Conservation (phyloP, 306 rosid genomes). For the Senna tora region DNA sequence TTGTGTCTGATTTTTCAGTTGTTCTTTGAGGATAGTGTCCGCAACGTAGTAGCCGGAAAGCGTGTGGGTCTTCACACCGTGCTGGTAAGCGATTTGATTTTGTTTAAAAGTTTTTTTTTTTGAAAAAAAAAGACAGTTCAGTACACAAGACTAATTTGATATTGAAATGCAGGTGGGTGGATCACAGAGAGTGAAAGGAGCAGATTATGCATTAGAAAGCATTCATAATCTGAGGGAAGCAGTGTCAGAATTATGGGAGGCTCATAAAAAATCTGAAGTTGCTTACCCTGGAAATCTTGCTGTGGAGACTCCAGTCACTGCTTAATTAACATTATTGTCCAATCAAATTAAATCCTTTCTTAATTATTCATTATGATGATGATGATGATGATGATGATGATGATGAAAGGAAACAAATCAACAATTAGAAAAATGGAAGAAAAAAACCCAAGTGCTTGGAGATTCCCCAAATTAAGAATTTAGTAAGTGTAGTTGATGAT, state of each 20-base stretch:
- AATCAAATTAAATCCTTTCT: neutral
- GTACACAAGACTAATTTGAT: no score
- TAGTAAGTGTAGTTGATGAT: constrained; percentile 38
- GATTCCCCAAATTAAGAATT: constrained; percentile 23
- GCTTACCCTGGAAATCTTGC: constrained; percentile 67
- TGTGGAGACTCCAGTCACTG: constrained; percentile 89
- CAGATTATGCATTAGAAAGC: constrained; percentile 93
- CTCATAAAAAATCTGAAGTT: constrained; percentile 66
- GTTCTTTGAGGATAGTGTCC: constrained; percentile 93
- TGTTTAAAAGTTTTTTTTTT: no score
- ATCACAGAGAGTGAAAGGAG: constrained; percentile 84
- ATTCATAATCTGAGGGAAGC: constrained; percentile 95
- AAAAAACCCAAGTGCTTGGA: constrained; percentile 12
- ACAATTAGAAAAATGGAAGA: neutral
- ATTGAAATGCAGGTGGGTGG: constrained; percentile 72
- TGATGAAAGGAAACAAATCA: neutral
- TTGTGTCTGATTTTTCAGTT: constrained; percentile 51
- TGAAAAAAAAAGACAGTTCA: no score
- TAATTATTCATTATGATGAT: neutral
- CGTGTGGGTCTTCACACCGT: constrained; percentile 86
- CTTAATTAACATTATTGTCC: constrained; percentile 48
- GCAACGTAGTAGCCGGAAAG: constrained; percentile 90
- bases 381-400: neutral
- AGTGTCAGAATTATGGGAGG: constrained; percentile 85
- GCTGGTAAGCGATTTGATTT: constrained; percentile 55